Evolutionary conservation across 2,329 filamentous ascomycete genomes (phyloP).

Genomic region (Colletotrichum sp.): DNA sequence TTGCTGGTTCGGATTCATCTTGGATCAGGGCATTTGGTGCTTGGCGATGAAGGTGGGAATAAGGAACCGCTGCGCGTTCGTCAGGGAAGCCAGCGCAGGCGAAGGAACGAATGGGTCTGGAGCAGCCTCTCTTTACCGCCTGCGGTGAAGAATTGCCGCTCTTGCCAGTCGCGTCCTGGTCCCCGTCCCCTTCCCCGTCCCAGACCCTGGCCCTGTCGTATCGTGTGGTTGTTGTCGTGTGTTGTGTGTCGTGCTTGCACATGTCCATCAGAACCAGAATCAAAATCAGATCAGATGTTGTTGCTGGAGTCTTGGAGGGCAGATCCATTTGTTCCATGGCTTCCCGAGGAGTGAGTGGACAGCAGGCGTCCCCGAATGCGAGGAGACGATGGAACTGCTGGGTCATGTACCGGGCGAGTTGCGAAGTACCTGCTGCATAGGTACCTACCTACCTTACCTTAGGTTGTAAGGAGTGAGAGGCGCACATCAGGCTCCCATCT

Average conservation of each 20-base stretch:
- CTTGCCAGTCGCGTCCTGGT: neutral
- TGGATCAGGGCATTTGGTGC: neutral
- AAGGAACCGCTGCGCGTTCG: neutral
- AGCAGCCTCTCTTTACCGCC: neutral
- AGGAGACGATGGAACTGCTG: conserved; percentile 3
- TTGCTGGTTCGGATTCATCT: neutral
- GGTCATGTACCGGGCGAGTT: neutral
- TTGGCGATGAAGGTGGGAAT: neutral
- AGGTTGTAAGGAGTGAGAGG: neutral
- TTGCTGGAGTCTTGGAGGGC: neutral
- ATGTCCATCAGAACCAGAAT: neutral
- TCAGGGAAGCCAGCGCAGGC: neutral
- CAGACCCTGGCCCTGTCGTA: neutral
- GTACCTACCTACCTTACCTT: too few relatives aligned
- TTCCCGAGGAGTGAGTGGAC: neutral
- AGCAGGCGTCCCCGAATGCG: conserved; percentile 11
- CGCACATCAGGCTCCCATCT: neutral
- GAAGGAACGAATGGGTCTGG: neutral
- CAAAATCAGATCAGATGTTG: neutral
- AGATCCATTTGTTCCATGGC: neutral
- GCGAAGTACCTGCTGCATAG: neutral
- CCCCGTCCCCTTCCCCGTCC: neutral
- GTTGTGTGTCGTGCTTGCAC: neutral
- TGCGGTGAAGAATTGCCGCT: conserved; percentile 11
- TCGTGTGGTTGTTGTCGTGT: neutral